Conservation (phyloP, 176 grass and related monocot species). For the Urochloa ruziziensis region DNA sequence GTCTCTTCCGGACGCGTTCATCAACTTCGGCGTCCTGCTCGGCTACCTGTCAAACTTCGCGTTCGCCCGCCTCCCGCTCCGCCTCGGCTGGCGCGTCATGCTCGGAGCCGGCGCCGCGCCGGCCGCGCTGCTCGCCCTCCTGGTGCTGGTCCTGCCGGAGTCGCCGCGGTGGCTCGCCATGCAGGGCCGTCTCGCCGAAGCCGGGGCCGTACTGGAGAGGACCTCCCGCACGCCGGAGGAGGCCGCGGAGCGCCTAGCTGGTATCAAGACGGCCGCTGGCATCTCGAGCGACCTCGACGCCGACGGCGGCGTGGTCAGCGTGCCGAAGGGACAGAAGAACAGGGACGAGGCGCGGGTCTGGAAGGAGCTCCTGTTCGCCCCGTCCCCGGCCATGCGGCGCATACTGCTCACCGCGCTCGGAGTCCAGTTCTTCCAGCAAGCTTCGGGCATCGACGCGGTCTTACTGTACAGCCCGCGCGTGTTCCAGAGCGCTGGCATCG, state of each 20-base stretch:
- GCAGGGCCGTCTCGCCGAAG: background rate
- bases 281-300: background rate
- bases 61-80: slow-evolving; percentile 37
- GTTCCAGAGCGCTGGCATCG: slow-evolving; percentile 46
- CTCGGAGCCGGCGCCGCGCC: slow-evolving; percentile 40
- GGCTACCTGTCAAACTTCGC: slow-evolving; percentile 52
- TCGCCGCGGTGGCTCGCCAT: slow-evolving; percentile 57
- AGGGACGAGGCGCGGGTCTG: slow-evolving; percentile 32
- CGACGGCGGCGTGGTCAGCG: background rate
- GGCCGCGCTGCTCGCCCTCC: slow-evolving; percentile 8
- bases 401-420: slow-evolving; percentile 34
- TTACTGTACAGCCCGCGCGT: slow-evolving; percentile 58
- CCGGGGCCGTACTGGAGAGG: background rate
- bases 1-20: slow-evolving; percentile 56
- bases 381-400: slow-evolving; percentile 29
- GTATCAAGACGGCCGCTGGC: slow-evolving; percentile 35
- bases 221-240: background rate
- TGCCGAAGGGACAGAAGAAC: background rate
- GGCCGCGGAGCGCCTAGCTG: slow-evolving; percentile 33
- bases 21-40: slow-evolving; percentile 54
- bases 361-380: slow-evolving; percentile 55
- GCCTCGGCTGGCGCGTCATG: slow-evolving; percentile 51
- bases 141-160: slow-evolving; percentile 43
- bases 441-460: slow-evolving; percentile 50
- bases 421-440: slow-evolving; percentile 55